Evolutionary conservation across 2,329 filamentous ascomycete species (phyloP).

Genomic region (Colletotrichum melonis): DNA sequence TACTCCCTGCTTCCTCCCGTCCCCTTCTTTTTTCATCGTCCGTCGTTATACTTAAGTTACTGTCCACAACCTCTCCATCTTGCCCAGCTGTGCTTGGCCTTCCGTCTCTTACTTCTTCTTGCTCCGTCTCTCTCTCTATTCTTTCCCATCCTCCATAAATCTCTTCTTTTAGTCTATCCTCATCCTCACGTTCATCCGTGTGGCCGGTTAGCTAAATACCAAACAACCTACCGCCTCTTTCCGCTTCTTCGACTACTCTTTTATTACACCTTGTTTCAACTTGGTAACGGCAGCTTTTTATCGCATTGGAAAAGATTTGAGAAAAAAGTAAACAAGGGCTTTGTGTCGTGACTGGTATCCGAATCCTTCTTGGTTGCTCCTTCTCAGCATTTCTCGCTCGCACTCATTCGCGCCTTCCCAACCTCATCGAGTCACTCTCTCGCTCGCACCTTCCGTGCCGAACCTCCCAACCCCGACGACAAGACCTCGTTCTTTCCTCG

Average conservation of each 20-base stretch:
- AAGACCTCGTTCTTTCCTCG: constrained; percentile 7
- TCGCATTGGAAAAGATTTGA: background rate
- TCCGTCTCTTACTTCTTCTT: constrained; percentile 32
- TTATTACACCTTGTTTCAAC: constrained; percentile 28
- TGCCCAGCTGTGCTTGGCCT: constrained; percentile 31
- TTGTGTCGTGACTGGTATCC: constrained; percentile 35
- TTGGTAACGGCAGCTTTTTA: constrained; percentile 27
- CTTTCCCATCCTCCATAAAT: background rate
- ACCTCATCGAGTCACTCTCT: constrained; percentile 21
- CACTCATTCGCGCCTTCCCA: constrained; percentile 20
- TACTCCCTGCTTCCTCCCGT: constrained; percentile 3
- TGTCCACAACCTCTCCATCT: constrained; percentile 29
- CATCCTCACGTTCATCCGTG: constrained; percentile 6
- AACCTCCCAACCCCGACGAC: constrained; percentile 19
- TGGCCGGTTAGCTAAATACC: constrained; percentile 26
- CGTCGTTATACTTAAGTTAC: constrained; percentile 33
- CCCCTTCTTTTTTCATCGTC: constrained; percentile 26
- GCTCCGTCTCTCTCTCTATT: constrained; percentile 24
- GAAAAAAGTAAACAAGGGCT: constrained; percentile 18
- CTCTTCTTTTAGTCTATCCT: constrained; percentile 21
- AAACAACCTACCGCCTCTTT: background rate
- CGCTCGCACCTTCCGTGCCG: constrained; percentile 11
- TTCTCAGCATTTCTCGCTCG: constrained; percentile 25
- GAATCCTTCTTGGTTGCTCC: constrained; percentile 23
- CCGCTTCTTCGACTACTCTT: constrained; percentile 31